Conservation (phyloP, 768 basidiomycete genomes). For the Mycena galericulata region DNA sequence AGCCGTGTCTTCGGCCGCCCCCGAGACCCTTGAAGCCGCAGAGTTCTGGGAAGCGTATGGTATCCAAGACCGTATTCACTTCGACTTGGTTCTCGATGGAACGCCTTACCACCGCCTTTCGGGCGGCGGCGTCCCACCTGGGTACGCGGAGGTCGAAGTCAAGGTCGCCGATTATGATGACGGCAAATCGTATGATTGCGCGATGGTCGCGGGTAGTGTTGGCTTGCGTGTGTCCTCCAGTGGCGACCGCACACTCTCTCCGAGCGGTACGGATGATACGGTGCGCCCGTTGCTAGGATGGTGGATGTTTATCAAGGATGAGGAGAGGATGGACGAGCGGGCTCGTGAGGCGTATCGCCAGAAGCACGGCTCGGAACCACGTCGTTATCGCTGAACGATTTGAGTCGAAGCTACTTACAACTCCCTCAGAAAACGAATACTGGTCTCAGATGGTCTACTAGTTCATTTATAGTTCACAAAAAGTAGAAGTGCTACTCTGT, state of each 20-base stretch:
- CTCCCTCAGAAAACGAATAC: too few species aligned
- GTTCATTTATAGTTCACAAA: too few species aligned
- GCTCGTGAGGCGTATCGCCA: background rate
- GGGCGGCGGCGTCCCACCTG: constrained; percentile 24
- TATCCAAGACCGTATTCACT: background rate
- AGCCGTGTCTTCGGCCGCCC: background rate
- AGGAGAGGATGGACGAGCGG: background rate
- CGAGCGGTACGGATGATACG: constrained; percentile 46
- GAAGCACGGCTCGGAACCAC: too few species aligned
- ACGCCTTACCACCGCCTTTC: constrained; percentile 25
- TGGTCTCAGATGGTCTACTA: too few species aligned
- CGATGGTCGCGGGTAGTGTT: constrained; percentile 35
- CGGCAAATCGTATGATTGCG: constrained; percentile 21
- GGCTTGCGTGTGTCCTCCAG: constrained; percentile 31
- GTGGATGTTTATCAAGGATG: constrained; percentile 43
- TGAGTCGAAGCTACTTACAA: too few species aligned
- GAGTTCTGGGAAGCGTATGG: constrained; percentile 7
- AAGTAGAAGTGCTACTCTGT: too few species aligned
- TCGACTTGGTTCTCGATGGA: constrained; percentile 21
- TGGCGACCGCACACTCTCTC: constrained; percentile 43
- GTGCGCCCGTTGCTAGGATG: constrained; percentile 45
- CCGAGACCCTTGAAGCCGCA: background rate
- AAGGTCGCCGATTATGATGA: constrained; percentile 27
- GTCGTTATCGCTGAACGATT: too few species aligned
- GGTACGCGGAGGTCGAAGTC: constrained; percentile 33